Percentiles rank a stretch among this genome's conserved stretches.
These are phyloP conservation scores for Cryphonectria carpinicola DNA, from an alignment of 2,329 filamentous ascomycete genomes.

Conservation along the genomic window DNA sequence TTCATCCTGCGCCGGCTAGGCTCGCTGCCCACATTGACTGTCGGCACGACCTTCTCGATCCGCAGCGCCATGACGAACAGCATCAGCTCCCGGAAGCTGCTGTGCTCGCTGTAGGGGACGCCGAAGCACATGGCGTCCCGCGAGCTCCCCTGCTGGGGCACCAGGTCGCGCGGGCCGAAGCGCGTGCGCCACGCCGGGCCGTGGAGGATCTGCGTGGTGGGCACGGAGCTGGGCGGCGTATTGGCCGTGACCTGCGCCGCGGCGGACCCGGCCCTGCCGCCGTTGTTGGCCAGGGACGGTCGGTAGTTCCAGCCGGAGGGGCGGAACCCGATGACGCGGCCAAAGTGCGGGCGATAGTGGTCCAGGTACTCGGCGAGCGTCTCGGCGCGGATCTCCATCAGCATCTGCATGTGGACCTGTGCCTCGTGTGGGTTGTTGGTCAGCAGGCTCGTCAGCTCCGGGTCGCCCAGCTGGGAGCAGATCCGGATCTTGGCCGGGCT, in stretches of 20 bases:
- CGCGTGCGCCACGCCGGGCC: slow-evolving; percentile 73
- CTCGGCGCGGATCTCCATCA: slow-evolving; percentile 91
- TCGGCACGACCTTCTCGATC: slow-evolving; percentile 90
- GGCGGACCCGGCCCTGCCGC: slow-evolving; percentile 27
- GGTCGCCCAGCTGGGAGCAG: slow-evolving; percentile 81
- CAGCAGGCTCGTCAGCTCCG: slow-evolving; percentile 76
- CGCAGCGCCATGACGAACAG: slow-evolving; percentile 88
- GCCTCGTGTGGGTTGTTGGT: slow-evolving; percentile 81
- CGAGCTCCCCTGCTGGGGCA: slow-evolving; percentile 82
- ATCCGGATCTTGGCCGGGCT: slow-evolving; percentile 82
- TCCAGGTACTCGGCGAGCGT: slow-evolving; percentile 89
- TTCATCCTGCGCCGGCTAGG: slow-evolving; percentile 63
- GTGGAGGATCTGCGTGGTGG: slow-evolving; percentile 57
- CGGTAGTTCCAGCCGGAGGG: slow-evolving; percentile 95
- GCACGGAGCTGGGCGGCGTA: slow-evolving; percentile 52
- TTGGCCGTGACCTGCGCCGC: slow-evolving; percentile 60
- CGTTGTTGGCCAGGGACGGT: slow-evolving; percentile 64
- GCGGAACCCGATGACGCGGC: slow-evolving; percentile 84
- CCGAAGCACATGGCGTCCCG: slow-evolving; percentile 85
- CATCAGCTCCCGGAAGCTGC: slow-evolving; percentile 89
- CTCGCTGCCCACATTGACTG: slow-evolving; percentile 78
- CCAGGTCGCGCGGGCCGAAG: slow-evolving; percentile 73
- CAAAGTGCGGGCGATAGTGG: slow-evolving; percentile 79
- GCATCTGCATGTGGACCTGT: slow-evolving; percentile 96
- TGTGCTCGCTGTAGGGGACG: slow-evolving; percentile 95